Base-by-base conservation (phyloP, 176 grass and related monocot genomes). In the Hyparrhenia diplandra region DNA sequence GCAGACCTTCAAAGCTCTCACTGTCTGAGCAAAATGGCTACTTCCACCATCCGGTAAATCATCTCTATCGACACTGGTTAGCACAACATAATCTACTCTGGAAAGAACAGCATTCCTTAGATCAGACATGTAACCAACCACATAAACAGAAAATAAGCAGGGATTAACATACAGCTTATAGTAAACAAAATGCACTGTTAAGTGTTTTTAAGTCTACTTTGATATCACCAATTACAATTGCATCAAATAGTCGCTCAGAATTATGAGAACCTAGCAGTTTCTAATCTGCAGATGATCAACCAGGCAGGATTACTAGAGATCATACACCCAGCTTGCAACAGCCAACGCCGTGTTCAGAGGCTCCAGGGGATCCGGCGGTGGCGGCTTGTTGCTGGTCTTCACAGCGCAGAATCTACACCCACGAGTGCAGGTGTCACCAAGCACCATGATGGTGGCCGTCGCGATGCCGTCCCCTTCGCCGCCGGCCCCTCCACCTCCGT, bases 391-490 rank as follows among this genome's bases (percentile, higher is more conserved):
- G 21, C 92, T 95, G 1, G 95, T 98, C 59, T 98, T 98, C 1
- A 98, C 95, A 2, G 90, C 92, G 60, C 96, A 99, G 81, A 99
- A 99, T 43, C 96, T 84, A 31, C 92, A 95, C 4, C 96, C 92
- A 3, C 90, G 92, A 17, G 96, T 98, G 65, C 90, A 99, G 1
- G 92, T 95, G 31, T 99, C 96, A 2, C 96, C 92, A 10, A 95
- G 96, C 63, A 95, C 82, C 96, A 95, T 99, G 59, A 95, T 95
- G 2, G 90, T 95, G 4, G 93, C 92, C 6, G 96, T 99, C n/a
- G 92, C 90, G 20, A 99, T 88, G 30, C 85, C 90, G 20, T 91
- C 96, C 34, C 88, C 88, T 90, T 93, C 90, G 8, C 88, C 88
- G 21, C 92, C 92, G 2, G 92, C 92, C 35, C 90, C 82, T 25